Conservation (phyloP, 169 alveolate species). For the Eimeria maxima region DNA sequence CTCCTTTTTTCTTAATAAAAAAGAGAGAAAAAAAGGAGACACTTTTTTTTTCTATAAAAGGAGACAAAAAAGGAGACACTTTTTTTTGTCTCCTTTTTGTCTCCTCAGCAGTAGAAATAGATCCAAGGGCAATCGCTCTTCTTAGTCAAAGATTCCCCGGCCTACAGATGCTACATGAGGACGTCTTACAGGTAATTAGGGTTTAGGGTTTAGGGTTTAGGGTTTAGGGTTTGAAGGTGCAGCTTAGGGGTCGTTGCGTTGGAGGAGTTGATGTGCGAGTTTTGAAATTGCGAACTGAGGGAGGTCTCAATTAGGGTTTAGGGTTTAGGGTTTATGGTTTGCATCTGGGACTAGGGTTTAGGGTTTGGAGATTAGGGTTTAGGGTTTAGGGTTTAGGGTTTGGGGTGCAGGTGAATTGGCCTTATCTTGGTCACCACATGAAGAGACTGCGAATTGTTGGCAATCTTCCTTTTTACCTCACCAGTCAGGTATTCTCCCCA, state of each 20-base stretch:
- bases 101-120: conserved; percentile 89
- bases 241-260: not conserved
- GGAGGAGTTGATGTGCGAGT: not conserved
- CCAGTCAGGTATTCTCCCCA: conserved; percentile 86
- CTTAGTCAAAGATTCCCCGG: conserved; percentile 90
- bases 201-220: conserved; percentile 31
- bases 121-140: conserved; percentile 90
- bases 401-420: conserved; percentile 87
- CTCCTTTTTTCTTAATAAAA: not conserved
- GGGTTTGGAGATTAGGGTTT: conserved; percentile 27
- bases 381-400: conserved; percentile 49
- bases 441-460: conserved; percentile 89
- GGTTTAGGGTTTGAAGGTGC: conserved; percentile 15
- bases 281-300: not conserved
- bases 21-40: too few relatives aligned
- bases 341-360: not conserved
- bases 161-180: conserved; percentile 91
- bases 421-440: conserved; percentile 84
- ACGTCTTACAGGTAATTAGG: conserved; percentile 88
- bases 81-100: not conserved
- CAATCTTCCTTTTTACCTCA: conserved; percentile 91
- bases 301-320: not conserved
- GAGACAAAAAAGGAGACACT: too few relatives aligned
- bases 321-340: conserved; percentile 18
- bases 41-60: too few relatives aligned